Conservation (phyloP, 2,329 filamentous ascomycete genomes). For the Lachnellula arida region DNA sequence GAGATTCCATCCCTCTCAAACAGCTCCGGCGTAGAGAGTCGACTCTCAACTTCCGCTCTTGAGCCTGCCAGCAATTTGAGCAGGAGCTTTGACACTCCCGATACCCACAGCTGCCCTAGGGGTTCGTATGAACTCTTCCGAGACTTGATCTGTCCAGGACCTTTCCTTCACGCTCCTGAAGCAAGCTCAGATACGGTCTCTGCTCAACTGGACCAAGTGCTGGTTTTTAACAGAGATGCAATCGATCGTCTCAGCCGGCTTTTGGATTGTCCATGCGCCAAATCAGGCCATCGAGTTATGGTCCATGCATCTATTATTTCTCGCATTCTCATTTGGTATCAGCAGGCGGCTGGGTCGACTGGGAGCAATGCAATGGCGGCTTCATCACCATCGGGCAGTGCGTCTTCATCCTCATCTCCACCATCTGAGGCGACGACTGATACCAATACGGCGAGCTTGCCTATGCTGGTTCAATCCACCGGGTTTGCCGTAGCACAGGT, state of each 20-base stretch:
- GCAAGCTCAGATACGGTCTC: slow-evolving; percentile 17
- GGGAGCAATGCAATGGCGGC: slow-evolving; percentile 14
- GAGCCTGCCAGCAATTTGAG: slow-evolving; percentile 1
- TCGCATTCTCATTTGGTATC: slow-evolving; percentile 29
- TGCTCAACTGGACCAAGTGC: slow-evolving; percentile 21
- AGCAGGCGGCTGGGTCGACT: slow-evolving; percentile 25
- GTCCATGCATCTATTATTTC: slow-evolving; percentile 28
- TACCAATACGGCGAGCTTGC: background rate
- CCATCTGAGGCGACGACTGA: background rate
- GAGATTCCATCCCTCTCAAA: background rate
- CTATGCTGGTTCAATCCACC: slow-evolving; percentile 18
- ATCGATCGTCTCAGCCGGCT: slow-evolving; percentile 18
- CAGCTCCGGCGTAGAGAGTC: slow-evolving; percentile 1
- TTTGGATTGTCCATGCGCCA: slow-evolving; percentile 22
- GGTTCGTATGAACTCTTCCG: slow-evolving; percentile 24
- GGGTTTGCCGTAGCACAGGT: slow-evolving; percentile 23
- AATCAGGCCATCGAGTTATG: slow-evolving; percentile 22
- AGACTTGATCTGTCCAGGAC: slow-evolving; percentile 22
- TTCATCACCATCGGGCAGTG: background rate
- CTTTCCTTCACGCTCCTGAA: slow-evolving; percentile 23
- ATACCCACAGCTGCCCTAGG: slow-evolving; percentile 21
- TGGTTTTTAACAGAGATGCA: slow-evolving; percentile 21
- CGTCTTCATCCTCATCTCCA: slow-evolving; percentile 1
- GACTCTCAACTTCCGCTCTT: slow-evolving; percentile 4
- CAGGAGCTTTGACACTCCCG: background rate